Evolutionary conservation across 2,329 filamentous ascomycete species (phyloP).

Genomic region (Aschersonia sp.): DNA sequence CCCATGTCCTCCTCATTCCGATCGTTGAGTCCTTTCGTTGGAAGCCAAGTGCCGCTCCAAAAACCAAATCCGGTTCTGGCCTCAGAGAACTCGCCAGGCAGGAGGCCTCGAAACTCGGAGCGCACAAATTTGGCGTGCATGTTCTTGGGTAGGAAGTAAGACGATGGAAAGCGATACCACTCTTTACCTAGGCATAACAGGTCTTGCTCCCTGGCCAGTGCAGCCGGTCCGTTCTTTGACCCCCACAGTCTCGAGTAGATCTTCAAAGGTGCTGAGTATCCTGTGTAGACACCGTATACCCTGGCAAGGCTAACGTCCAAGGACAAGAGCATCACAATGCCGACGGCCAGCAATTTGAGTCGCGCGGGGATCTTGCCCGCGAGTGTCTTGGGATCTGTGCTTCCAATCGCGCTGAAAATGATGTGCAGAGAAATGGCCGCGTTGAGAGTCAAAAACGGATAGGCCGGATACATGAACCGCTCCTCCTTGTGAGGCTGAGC

Average conservation of each 20-base stretch:
- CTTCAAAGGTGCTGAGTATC: constrained; percentile 66
- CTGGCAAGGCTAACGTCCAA: constrained; percentile 55
- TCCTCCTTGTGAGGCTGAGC: constrained; percentile 94
- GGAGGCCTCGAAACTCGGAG: constrained; percentile 74
- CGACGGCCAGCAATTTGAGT: constrained; percentile 54
- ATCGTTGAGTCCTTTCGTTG: constrained; percentile 80
- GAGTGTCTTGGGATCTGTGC: constrained; percentile 49
- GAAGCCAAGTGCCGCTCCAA: constrained; percentile 72
- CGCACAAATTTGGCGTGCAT: constrained; percentile 82
- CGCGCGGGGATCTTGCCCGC: constrained; percentile 58
- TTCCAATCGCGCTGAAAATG: constrained; percentile 59
- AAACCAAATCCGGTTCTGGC: constrained; percentile 53
- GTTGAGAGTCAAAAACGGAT: constrained; percentile 80
- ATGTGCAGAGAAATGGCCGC: constrained; percentile 76
- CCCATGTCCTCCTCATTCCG: constrained; percentile 70
- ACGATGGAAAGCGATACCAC: constrained; percentile 95
- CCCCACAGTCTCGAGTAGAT: constrained; percentile 55
- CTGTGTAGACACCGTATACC: constrained; percentile 61
- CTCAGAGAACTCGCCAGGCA: constrained; percentile 83
- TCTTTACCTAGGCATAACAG: constrained; percentile 86
- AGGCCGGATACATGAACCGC: constrained; percentile 94
- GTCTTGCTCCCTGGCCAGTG: constrained; percentile 44
- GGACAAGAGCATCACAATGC: constrained; percentile 45
- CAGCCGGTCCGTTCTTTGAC: constrained; percentile 21
- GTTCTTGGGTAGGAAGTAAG: constrained; percentile 73